A percentile compares a stretch with the other conserved stretches of the same genome.
Conservation (phyloP, 768 basidiomycete genomes). For the Boletus reticulatus region DNA sequence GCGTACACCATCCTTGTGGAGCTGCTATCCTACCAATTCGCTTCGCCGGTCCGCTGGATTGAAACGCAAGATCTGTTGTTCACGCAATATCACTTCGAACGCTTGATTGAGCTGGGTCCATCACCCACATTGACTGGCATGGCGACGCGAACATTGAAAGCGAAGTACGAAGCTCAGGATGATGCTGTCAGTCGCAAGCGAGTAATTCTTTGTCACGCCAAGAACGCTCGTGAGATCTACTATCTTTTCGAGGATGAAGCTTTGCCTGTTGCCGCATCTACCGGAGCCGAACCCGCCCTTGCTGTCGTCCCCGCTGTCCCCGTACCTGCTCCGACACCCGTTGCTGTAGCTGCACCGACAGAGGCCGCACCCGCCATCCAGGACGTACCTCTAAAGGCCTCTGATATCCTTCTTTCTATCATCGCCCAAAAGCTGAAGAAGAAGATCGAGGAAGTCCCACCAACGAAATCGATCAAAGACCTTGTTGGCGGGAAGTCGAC, state of each 20-base stretch:
- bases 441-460: constrained; percentile 80
- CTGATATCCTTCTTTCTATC: constrained; percentile 82
- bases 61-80: constrained; percentile 97
- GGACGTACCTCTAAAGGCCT: constrained; percentile 88
- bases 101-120: constrained; percentile 94
- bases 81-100: constrained; percentile 80
- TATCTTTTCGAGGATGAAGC: constrained; percentile 94
- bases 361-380: constrained; percentile 75
- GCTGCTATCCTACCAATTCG: constrained; percentile 96
- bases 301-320: constrained; percentile 39
- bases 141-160: constrained; percentile 87
- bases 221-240: constrained; percentile 96
- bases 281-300: constrained; percentile 35
- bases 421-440: constrained; percentile 99
- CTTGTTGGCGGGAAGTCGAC: constrained; percentile 99
- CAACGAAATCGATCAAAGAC: constrained; percentile 96
- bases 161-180: constrained; percentile 90
- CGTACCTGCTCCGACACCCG: constrained; percentile 40
- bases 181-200: constrained; percentile 79
- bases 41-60: constrained; percentile 98
- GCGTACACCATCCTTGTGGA: constrained; percentile 97
- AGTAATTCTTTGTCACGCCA: constrained; percentile 87
- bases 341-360: constrained; percentile 46
- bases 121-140: constrained; percentile 95
- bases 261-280: constrained; percentile 24